Evolutionary conservation across 179 eudicot genomes (phyloP), one percentile per base, ranked within the genome.

Genomic region (Patellifolia procumbens): DNA sequence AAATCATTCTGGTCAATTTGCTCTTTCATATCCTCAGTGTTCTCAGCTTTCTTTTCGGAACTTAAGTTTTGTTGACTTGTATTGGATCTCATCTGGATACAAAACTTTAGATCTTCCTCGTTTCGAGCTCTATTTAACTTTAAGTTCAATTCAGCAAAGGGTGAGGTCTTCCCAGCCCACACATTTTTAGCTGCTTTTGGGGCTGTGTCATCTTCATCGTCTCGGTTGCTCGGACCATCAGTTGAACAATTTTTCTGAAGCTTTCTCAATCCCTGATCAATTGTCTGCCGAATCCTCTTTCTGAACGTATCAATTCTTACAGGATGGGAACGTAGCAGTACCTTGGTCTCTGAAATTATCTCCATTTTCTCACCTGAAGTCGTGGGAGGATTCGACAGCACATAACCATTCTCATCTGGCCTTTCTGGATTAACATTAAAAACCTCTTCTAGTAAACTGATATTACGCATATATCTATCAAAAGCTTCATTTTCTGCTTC

Each of bases 401-500:
- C 73, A 22, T 73, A 64, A 52, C 48, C 74, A 32, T 78, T 74
- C 19, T 79, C 79, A 4, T 59, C 53, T 39, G 76, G 76, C 68
- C 71, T 87, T 74, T 83, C 89, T 4, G 91, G 75, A 75, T 82
- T 86, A 53, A 89, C 86, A 62, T 82, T 78, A 77, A 91, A 88
- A 52, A 90, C 89, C 77, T 93, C 94, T 84, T 93, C 94, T 43
- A 95, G 77, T 70, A 93, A 83, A 82, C 83, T 78, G 46, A 88
- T 79, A 78, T 95, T 93, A 74, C 85, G 93, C 90, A 93, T 90
- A 86, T 95, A 95, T 12, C 98, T 83, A 74, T 93, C 98, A 78
- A 95, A 95, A 73, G 98, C 93, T 86, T 91, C 96, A 80, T 85
- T 90, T 85, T 93, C 99, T 28, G 82, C 85, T 87, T 85, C 91